Conservation (phyloP, 768 basidiomycete species). For the Nevesoporus exiguus region DNA sequence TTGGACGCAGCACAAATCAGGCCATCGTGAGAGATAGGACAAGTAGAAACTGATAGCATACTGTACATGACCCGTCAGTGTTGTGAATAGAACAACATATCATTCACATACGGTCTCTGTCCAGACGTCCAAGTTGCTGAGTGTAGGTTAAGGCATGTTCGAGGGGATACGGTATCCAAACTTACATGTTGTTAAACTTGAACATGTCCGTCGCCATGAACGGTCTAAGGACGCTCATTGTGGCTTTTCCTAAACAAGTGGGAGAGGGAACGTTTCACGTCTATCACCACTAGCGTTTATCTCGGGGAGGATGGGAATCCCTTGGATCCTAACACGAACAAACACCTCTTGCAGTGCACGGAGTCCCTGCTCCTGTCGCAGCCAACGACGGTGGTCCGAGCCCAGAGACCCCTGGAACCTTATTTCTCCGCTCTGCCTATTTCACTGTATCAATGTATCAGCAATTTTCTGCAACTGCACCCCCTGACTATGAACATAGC, state of each 20-base stretch:
- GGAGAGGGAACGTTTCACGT: background rate
- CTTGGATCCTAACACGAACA: conserved; percentile 31
- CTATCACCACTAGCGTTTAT: background rate
- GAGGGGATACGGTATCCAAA: background rate
- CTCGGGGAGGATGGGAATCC: background rate
- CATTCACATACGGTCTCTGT: conserved; percentile 91
- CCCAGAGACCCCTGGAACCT: conserved; percentile 30
- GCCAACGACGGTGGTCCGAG: conserved; percentile 3
- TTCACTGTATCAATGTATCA: conserved; percentile 33
- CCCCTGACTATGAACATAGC: conserved; percentile 34
- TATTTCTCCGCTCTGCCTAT: conserved; percentile 20
- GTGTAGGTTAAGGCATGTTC: conserved; percentile 6
- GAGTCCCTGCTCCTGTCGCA: conserved; percentile 14
- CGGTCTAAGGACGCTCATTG: conserved; percentile 71
- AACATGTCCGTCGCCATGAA: conserved; percentile 90
- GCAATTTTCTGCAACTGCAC: conserved; percentile 32
- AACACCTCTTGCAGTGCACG: conserved; percentile 28
- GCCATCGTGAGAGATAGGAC: conserved; percentile 86
- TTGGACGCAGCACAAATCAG: conserved; percentile 83
- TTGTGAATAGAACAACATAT: background rate
- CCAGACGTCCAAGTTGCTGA: conserved; percentile 92
- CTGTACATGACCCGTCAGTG: conserved; percentile 36
- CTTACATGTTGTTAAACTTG: conserved; percentile 88
- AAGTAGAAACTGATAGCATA: conserved; percentile 89
- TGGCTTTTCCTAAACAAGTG: background rate